Base-by-base conservation (phyloP, 495 filamentous ascomycete species). In the Neurospora intermedia region DNA sequence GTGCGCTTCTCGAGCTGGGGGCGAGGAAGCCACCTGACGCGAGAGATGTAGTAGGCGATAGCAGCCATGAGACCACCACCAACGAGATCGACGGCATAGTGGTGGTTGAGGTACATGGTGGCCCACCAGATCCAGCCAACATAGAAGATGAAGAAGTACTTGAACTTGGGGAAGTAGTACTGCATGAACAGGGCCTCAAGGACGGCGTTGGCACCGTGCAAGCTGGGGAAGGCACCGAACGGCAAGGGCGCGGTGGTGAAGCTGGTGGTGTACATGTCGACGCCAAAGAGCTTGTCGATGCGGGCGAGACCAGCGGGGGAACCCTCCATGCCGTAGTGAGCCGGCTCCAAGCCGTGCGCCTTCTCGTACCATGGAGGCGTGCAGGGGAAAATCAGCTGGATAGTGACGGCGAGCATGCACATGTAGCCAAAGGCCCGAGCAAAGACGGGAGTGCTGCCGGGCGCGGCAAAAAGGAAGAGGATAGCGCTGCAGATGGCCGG, bases 331-430 rank as follows among this genome's bases (percentile, higher is more conserved):
- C 90, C 91, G 84, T 98, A 98, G 76, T 97, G 93, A 40, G 94
- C 95, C 2, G 95, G 94, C 73, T 81, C 84, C 69, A 97, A 85
- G 6, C 94, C 94, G 78, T 97, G 93, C 38, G 91, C 83, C 78
- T 94, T 94, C 85, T 97, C 94, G 79, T 97, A 98, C 94, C 92
- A 98, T 31, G 94, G 94, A 45, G 94, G 92, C 15, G 94, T 95
- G 84, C 95, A 97, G 3, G 94, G 94, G 83, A 97, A 95, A 54
- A 92, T 79, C 74, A 97, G 83, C 84, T 97, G 95, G 76, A 96
- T 93, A 16, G 87, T 83, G 35, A 98, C 94, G 9, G 93, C 94
- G 35, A 88, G 83, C 76, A 97, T 87, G 83, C 93, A 96, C 89
- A 97, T 92, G 84, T 94, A 97, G 69, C 94, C 94, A 75, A 97